phyloP scores from a whole-genome alignment of 345 rosid species.

The Mercurialis annua region DNA sequence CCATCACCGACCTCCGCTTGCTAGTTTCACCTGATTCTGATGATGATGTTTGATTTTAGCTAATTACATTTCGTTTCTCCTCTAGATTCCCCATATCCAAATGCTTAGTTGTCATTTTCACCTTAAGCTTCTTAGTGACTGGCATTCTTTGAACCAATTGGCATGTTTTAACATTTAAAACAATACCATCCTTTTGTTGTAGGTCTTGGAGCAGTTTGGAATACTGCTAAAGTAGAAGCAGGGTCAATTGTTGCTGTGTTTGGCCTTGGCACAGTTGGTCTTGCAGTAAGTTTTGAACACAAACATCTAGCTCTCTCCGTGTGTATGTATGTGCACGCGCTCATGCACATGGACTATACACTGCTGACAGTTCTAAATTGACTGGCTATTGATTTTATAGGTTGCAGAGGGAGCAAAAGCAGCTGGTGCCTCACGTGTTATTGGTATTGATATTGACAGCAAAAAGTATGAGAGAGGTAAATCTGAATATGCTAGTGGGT shows the following conservation, averaged over 20 bases:
- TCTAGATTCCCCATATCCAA: too few species aligned
- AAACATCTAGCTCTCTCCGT: neutral
- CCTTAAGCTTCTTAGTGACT: neutral
- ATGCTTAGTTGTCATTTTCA: neutral
- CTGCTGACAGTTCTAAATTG: neutral
- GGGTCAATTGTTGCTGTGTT: conserved; percentile 90
- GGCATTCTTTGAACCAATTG: neutral
- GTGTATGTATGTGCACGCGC: neutral
- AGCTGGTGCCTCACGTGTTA: conserved; percentile 92
- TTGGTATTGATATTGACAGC: conserved; percentile 90
- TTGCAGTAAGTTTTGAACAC: conserved; percentile 63
- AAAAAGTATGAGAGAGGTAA: conserved; percentile 71
- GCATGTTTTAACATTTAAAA: neutral
- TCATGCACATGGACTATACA: neutral
- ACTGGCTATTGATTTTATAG: conserved; percentile 27
- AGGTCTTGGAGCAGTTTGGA: conserved; percentile 99
- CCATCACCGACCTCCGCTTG: too few species aligned
- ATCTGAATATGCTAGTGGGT: neutral
- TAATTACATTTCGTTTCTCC: too few species aligned
- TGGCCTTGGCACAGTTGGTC: conserved; percentile 99
- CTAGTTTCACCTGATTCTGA: too few species aligned
- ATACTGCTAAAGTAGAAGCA: conserved; percentile 94
- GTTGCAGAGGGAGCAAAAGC: conserved; percentile 99
- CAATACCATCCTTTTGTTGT: neutral
- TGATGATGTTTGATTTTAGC: too few species aligned